phyloP scores from a whole-genome alignment of 2,329 filamentous ascomycete species.

The Nigrograna mackinnonii region DNA sequence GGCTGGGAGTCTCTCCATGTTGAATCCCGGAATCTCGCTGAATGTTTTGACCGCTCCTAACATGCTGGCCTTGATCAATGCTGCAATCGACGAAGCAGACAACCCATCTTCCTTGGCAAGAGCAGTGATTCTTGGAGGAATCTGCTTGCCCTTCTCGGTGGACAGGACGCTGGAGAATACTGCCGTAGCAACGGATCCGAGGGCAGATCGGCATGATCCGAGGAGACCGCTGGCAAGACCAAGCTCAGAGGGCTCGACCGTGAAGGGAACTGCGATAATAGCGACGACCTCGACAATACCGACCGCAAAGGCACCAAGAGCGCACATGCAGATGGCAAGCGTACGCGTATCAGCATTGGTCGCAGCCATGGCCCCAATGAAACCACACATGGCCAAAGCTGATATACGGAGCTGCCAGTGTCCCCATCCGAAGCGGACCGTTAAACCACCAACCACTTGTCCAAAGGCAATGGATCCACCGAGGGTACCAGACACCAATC shows the following conservation, averaged over 20 bases:
- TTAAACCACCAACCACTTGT: constrained; percentile 16
- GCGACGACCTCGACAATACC: constrained; percentile 48
- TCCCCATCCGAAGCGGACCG: constrained; percentile 12
- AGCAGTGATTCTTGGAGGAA: constrained; percentile 6
- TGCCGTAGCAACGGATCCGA: constrained; percentile 16
- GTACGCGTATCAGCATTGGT: constrained; percentile 16
- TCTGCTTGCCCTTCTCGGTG: constrained; percentile 13
- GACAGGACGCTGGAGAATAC: constrained; percentile 17
- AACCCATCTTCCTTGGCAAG: constrained; percentile 11
- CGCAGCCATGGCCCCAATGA: constrained; percentile 20
- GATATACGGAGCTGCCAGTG: constrained; percentile 17
- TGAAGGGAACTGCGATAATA: constrained; percentile 19
- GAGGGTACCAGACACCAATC: constrained; percentile 17
- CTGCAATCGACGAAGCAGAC: constrained; percentile 5
- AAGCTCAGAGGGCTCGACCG: constrained; percentile 15
- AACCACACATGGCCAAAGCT: constrained; percentile 15
- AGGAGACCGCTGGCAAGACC: constrained; percentile 17
- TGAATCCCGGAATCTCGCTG: constrained; percentile 14
- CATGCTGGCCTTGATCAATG: constrained; percentile 13
- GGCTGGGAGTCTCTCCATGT: constrained; percentile 6
- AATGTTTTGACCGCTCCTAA: constrained; percentile 9
- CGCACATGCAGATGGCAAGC: constrained; percentile 10
- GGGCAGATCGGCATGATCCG: constrained; percentile 14
- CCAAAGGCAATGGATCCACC: constrained; percentile 19
- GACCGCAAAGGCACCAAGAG: constrained; percentile 43